Base-by-base conservation (phyloP, 495 filamentous ascomycete genomes). In the Zalerion maritima region DNA sequence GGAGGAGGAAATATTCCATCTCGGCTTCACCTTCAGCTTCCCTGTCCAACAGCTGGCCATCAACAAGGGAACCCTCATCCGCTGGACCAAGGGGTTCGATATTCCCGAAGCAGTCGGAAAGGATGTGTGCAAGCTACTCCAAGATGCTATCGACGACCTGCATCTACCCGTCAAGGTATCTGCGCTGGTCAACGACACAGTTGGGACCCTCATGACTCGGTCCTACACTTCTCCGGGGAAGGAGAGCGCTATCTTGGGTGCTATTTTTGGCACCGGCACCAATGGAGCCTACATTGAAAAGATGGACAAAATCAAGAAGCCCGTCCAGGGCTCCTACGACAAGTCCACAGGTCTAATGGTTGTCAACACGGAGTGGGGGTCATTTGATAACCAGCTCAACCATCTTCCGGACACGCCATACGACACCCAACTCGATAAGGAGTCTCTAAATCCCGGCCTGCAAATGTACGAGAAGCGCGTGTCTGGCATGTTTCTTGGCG, bases 401-500 rank as follows among this genome's bases (percentile, higher is more conserved):
- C 77, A 89, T 26, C 64, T 96, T 24, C 89, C 91, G 11, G 77
- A 72, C 45, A 96, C 89, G 0, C 52, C 69, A 0, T 96, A 86
- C 54, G 89, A 97, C 52, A 55, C 59, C 8, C 65, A 68, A 26
- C 64, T 97, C 21, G 85, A 97, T 57, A 58, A 60, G 31, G 73
- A 73, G 14, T 84, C 73, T 45, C 71, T 81, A 38, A 97, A 97
- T 60, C 89, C 89, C 1, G 89, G 91, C 21, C 73, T 94, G 34
- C 89, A 97, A 53, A 94, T 94, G 78, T 97, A 94, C 57, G 89
- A 97, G 61, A 97, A 97, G 65, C 78, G 89, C 27, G 76, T 97
- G 21, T 89, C 81, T 0, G 89, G 89, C 54, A 97, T 97, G 89
- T 97, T 96, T 65, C 52, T 97, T 13, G 89, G 89, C 31, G 89